Percentiles rank a stretch among this genome's conserved stretches.
phyloP scores from a whole-genome alignment of 495 filamentous ascomycete genomes.

The Hyaloscypha finlandica region DNA sequence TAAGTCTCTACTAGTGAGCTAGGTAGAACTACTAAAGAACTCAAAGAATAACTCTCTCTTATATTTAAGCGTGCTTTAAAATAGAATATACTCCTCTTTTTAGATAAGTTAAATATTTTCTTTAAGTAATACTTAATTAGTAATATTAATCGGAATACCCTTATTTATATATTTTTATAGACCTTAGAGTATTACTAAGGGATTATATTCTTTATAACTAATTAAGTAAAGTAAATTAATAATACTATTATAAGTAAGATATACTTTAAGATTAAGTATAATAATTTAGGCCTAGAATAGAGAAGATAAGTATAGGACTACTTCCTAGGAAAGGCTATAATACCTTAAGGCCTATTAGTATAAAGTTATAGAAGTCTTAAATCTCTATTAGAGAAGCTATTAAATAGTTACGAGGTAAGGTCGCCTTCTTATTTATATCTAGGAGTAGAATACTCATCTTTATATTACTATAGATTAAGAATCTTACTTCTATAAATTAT shows the following conservation, averaged over 20 bases:
- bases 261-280: constrained; percentile 19
- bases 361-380: constrained; percentile 23
- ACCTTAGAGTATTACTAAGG: not conserved
- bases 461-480: constrained; percentile 18
- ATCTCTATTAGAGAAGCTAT: constrained; percentile 23
- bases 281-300: constrained; percentile 15
- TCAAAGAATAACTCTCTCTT: not conserved
- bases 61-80: constrained; percentile 42
- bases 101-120: constrained; percentile 44
- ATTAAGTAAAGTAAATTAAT: no score
- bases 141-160: constrained; percentile 33
- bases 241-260: no score
- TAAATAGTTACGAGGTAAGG: constrained; percentile 26
- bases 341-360: constrained; percentile 23
- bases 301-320: constrained; percentile 16
- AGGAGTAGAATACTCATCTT: constrained; percentile 26
- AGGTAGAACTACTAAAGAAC: no score
- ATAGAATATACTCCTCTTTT: constrained; percentile 45
- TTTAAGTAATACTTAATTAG: constrained; percentile 37
- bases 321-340: constrained; percentile 20
- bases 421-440: constrained; percentile 18
- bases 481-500: constrained; percentile 4
- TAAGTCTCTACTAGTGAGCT: no score
- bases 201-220: no score
- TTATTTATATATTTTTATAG: constrained; percentile 20